Base-by-base conservation (phyloP, 2,329 filamentous ascomycete genomes). In the Colletotrichum costaricense region DNA sequence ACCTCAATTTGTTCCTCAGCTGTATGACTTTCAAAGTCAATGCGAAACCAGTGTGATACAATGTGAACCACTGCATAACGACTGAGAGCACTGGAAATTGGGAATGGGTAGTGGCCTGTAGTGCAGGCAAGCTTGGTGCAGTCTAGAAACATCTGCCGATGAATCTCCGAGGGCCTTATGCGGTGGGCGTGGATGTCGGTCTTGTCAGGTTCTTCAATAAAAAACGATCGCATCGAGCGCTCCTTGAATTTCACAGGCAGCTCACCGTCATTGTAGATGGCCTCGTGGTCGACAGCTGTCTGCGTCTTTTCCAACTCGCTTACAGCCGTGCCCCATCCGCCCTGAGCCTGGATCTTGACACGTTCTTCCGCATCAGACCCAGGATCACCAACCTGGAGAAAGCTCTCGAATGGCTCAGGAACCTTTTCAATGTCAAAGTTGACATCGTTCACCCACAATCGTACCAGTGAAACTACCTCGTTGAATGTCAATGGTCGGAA, bases 221-320 rank as follows among this genome's bases (percentile, higher is more conserved):
- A 81, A 19, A 79, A 81, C 0, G 75, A 46, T 5, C 77, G 74
- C 79, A 81, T 80, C 0, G 79, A 80, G 0, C 80, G 76, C 28
- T 80, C 80, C 5, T 78, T 68, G 11, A 81, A 80, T 7, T 78
- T 79, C 14, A 81, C 77, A 0, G 76, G 76, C 1, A 81, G 68
- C 1, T 66, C 55, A 0, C 76, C 79, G 35, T 81, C 80, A 7
- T 79, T 73, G 14, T 80, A 81, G 3, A 75, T 59, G 1, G 75
- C 28, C 19, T 76, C 75, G 0, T 68, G 58, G 12, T 55, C 52
- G 9, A 30, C 26, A 0, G 9, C 2, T 30, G 28, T 54, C 2
- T 55, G 28, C 6, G 3, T n/a, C 2, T 79, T 72, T 12, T 77
- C 76, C 16, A 80, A 35, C 4, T 80, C 75, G 1, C 78, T 38